Conservation (phyloP, 1,139 yeast genomes). For the Yamadazyma atmosphaerica region DNA sequence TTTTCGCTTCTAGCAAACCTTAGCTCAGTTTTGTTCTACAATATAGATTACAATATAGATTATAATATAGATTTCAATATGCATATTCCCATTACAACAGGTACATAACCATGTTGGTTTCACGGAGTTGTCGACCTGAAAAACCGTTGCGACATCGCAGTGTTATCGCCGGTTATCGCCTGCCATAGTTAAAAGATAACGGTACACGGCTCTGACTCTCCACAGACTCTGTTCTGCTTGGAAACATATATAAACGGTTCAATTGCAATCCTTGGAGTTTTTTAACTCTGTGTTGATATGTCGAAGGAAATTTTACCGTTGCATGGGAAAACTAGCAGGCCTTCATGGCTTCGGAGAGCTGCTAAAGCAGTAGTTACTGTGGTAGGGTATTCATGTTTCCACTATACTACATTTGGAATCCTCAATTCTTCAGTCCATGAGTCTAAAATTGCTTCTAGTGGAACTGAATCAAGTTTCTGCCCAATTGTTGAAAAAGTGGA, state of each 20-base stretch:
- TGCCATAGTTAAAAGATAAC: too few relatives aligned
- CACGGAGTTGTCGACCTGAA: neutral
- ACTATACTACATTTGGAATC: neutral
- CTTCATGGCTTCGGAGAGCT: neutral
- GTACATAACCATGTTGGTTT: too few relatives aligned
- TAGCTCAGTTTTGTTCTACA: too few relatives aligned
- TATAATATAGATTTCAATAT: too few relatives aligned
- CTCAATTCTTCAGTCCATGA: neutral
- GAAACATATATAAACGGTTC: too few relatives aligned
- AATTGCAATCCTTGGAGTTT: too few relatives aligned
- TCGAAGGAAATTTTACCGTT: constrained; percentile 1
- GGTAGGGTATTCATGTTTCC: neutral
- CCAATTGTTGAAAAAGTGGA: constrained; percentile 35
- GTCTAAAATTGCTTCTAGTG: neutral
- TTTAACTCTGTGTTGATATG: too few relatives aligned
- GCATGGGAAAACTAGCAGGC: neutral
- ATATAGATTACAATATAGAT: too few relatives aligned
- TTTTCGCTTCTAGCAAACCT: constrained; percentile 16
- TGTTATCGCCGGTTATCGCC: neutral
- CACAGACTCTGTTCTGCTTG: too few relatives aligned
- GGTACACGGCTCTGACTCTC: too few relatives aligned
- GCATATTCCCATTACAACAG: too few relatives aligned
- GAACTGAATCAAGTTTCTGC: constrained; percentile 20
- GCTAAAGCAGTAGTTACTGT: neutral
- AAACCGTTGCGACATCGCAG: neutral